A percentile compares a stretch with the other conserved stretches of the same genome.
phyloP scores from a whole-genome alignment of 2,329 filamentous ascomycete genomes.

The Cladosporium sphaerospermum region DNA sequence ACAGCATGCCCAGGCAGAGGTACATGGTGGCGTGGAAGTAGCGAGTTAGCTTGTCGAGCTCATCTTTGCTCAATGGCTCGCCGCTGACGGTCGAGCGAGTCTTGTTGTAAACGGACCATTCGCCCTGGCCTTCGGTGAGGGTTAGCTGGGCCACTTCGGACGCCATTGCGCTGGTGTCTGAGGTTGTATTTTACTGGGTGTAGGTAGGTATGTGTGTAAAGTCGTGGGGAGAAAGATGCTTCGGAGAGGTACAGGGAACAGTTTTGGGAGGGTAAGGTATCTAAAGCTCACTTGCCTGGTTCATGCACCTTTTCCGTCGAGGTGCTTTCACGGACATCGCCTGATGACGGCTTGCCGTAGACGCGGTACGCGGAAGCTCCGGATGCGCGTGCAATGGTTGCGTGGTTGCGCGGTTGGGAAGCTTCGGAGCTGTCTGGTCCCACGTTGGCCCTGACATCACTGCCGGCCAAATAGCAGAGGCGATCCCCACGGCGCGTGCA shows the following conservation, averaged over 20 bases:
- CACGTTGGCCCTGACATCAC: too few relatives aligned
- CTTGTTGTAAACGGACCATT: conserved; percentile 26
- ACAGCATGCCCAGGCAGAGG: conserved; percentile 73
- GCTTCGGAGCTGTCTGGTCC: background rate
- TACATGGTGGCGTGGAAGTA: conserved; percentile 72
- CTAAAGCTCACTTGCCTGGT: background rate
- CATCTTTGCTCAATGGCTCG: conserved; percentile 57
- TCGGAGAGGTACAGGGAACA: background rate
- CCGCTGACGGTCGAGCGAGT: conserved; percentile 29
- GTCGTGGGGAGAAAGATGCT: background rate
- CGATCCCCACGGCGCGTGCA: too few relatives aligned
- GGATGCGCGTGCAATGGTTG: background rate
- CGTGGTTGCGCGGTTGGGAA: background rate
- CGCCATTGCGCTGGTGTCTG: conserved; percentile 13
- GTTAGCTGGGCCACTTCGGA: conserved; percentile 13
- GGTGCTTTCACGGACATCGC: conserved; percentile 1
- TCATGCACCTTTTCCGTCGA: background rate
- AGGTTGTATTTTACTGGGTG: background rate
- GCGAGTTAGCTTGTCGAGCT: conserved; percentile 62
- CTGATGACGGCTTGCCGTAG: conserved; percentile 6
- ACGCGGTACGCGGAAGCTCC: conserved; percentile 2
- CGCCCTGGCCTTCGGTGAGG: conserved; percentile 22
- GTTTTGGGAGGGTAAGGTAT: background rate
- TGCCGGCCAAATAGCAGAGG: too few relatives aligned
- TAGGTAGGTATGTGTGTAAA: background rate